Evolutionary conservation across 2,329 filamentous ascomycete genomes (phyloP).

Genomic region (Xylaria sp.): DNA sequence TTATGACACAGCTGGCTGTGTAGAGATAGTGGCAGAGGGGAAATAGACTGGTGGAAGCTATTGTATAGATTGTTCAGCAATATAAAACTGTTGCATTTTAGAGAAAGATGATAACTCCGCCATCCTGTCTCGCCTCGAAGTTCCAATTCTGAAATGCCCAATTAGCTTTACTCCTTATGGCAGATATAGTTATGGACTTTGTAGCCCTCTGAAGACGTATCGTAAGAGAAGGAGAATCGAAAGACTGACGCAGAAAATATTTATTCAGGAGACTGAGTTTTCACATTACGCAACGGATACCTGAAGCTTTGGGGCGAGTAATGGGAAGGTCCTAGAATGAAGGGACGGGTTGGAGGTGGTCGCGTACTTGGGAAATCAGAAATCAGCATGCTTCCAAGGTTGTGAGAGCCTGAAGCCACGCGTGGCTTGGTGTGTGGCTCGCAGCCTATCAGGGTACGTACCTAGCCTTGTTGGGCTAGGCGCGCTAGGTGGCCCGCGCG

Average conservation of each 20-base stretch:
- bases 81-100: neutral
- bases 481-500: no score
- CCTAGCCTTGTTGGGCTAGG: no score
- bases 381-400: constrained; percentile 15
- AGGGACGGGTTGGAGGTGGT: constrained; percentile 11
- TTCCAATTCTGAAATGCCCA: neutral
- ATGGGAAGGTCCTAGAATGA: constrained; percentile 5
- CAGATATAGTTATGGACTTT: neutral
- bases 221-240: constrained; percentile 4
- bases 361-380: constrained; percentile 12
- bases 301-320: constrained; percentile 15
- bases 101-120: neutral
- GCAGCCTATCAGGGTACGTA: no score
- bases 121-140: neutral
- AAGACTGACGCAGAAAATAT: constrained; percentile 12
- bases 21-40: neutral
- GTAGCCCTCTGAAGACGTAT: neutral
- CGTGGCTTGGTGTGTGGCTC: no score
- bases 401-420: no score
- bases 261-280: constrained; percentile 13
- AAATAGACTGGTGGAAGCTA: neutral
- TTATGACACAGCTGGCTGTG: neutral
- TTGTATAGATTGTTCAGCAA: neutral
- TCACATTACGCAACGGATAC: constrained; percentile 22
- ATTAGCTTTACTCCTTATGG: neutral